Conservation (phyloP, 805 yeast genomes). For the Yamadazyma takamatsuzukensis region DNA sequence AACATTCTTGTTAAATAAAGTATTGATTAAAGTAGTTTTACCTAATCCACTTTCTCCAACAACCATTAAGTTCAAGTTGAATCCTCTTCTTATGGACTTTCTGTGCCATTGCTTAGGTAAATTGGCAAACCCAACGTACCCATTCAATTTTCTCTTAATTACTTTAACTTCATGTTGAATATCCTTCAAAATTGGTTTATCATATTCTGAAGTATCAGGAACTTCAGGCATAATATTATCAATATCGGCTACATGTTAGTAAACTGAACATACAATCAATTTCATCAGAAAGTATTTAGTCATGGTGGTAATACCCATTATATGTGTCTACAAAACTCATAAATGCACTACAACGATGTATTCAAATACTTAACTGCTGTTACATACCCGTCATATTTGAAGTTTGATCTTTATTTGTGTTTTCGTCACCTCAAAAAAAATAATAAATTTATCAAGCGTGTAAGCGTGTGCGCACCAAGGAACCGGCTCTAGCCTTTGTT, state of each 20-base stretch:
- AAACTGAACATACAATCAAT: slow-evolving; percentile 1
- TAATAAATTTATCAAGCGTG: slow-evolving; percentile 4
- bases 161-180: slow-evolving; percentile 47
- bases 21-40: slow-evolving; percentile 86
- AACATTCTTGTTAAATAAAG: slow-evolving; percentile 59
- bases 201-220: slow-evolving; percentile 13
- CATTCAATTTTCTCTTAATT: slow-evolving; percentile 78
- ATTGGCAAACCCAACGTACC: slow-evolving; percentile 96
- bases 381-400: slow-evolving; percentile 13
- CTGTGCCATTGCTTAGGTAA: slow-evolving; percentile 99
- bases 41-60: slow-evolving; percentile 94
- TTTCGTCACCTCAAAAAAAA: slow-evolving; percentile 9
- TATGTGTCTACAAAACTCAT: neutral
- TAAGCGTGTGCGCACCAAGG: slow-evolving; percentile 4
- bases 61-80: slow-evolving; percentile 81
- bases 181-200: slow-evolving; percentile 8
- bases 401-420: slow-evolving; percentile 8
- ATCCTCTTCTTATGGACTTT: slow-evolving; percentile 85
- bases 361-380: neutral
- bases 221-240: slow-evolving; percentile 15
- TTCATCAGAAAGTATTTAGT: too few relatives aligned
- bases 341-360: neutral
- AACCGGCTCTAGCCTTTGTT: too few relatives aligned
- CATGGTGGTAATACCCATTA: neutral
- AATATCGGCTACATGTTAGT: slow-evolving; percentile 12